phyloP scores from a whole-genome alignment of 2,329 filamentous ascomycete genomes.

The Fusarium sp. region DNA sequence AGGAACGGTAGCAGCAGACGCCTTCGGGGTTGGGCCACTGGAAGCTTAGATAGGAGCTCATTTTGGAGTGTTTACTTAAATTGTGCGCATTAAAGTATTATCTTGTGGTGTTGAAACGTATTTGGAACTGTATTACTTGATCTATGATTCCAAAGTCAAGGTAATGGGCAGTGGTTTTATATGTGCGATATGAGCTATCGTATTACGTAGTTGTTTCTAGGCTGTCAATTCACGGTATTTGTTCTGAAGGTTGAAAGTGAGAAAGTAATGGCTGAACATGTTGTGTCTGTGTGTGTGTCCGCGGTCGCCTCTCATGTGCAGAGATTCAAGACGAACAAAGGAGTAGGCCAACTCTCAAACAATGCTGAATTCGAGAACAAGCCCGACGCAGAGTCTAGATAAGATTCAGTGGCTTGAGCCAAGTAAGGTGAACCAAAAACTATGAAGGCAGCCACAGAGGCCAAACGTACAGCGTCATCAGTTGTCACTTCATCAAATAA shows the following conservation, averaged over 20 bases:
- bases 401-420: too few relatives aligned
- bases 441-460: background rate
- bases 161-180: background rate
- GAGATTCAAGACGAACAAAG: background rate
- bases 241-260: background rate
- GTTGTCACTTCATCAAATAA: too few relatives aligned
- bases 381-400: fast-evolving
- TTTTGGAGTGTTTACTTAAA: background rate
- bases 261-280: background rate
- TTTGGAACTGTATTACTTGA: background rate
- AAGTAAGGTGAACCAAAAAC: too few relatives aligned
- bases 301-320: background rate
- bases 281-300: background rate
- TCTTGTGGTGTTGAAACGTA: background rate
- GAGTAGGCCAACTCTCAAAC: background rate
- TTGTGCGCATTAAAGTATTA: background rate
- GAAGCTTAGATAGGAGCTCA: conserved; percentile 16
- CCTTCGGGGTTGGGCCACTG: conserved; percentile 8
- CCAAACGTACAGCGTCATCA: background rate
- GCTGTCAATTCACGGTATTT: background rate
- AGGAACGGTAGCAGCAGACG: conserved; percentile 12
- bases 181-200: background rate
- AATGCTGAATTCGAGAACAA: background rate
- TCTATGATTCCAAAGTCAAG: background rate
- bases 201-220: background rate